A percentile compares a stretch with the other conserved stretches of the same genome.
Conservation (phyloP, 148 eudicot genomes). For the Beta vulgaris region DNA sequence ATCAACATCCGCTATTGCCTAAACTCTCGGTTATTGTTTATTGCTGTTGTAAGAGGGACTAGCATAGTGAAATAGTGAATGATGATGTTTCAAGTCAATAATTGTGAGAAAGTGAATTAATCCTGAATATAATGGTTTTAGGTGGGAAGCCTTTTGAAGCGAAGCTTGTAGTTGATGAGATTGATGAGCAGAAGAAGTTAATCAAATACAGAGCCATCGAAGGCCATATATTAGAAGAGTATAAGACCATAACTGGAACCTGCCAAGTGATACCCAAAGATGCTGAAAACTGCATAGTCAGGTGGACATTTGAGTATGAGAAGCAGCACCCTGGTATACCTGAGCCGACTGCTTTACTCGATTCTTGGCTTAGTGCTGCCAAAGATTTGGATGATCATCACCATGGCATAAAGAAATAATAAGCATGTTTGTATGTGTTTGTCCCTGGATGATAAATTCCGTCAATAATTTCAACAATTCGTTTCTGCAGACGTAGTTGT, state of each 20-base stretch:
- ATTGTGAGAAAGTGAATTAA: too few relatives aligned
- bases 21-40: too few relatives aligned
- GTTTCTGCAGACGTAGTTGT: too few relatives aligned
- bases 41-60: too few relatives aligned
- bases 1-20: too few relatives aligned
- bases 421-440: too few relatives aligned
- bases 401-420: conserved; percentile 7
- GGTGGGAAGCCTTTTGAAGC: neutral
- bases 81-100: too few relatives aligned
- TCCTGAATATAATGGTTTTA: too few relatives aligned
- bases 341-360: conserved; percentile 18
- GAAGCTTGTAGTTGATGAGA: conserved; percentile 10
- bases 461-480: too few relatives aligned
- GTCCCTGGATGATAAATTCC: too few relatives aligned
- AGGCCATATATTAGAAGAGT: conserved; percentile 12
- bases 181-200: conserved; percentile 22
- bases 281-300: neutral
- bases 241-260: conserved; percentile 17
- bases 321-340: conserved; percentile 16
- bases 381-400: conserved; percentile 17
- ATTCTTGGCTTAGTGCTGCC: conserved; percentile 1
- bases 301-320: conserved; percentile 25
- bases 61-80: too few relatives aligned
- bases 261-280: conserved; percentile 26
- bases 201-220: conserved; percentile 1